These are phyloP conservation scores for Phytophthora crassamura DNA, from an alignment of 352 stramenopile species.

Conservation along the genomic window DNA sequence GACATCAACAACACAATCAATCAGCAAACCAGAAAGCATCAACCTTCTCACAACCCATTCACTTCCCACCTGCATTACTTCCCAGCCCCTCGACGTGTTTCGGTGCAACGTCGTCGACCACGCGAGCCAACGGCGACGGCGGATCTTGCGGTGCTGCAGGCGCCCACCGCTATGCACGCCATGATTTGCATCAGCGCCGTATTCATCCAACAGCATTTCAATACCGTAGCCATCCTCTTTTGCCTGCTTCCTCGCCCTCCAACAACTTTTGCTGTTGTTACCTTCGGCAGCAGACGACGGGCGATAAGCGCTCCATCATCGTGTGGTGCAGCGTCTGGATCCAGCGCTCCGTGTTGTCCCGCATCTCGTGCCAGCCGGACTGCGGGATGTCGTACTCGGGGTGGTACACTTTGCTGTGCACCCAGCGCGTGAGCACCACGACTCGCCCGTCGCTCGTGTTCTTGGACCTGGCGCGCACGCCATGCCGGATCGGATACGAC, in stretches of 20 bases:
- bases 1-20: slow-evolving; percentile 24
- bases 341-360: slow-evolving; percentile 45
- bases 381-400: slow-evolving; percentile 41
- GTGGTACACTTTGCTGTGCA: slow-evolving; percentile 42
- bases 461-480: slow-evolving; percentile 30
- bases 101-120: slow-evolving; percentile 43
- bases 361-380: slow-evolving; percentile 40
- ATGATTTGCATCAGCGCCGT: background rate
- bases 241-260: background rate
- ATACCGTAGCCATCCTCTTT: slow-evolving; percentile 17
- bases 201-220: slow-evolving; percentile 2
- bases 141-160: too few species aligned
- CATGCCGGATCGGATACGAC: slow-evolving; percentile 34
- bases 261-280: slow-evolving; percentile 23
- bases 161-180: slow-evolving; percentile 37
- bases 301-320: slow-evolving; percentile 39
- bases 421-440: slow-evolving; percentile 45
- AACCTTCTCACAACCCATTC: background rate
- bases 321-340: slow-evolving; percentile 42
- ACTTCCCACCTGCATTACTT: slow-evolving; percentile 58
- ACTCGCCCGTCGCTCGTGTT: slow-evolving; percentile 34
- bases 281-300: slow-evolving; percentile 33
- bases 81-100: slow-evolving; percentile 59
- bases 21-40: background rate
- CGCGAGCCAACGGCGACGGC: too few species aligned